phyloP scores from a whole-genome alignment of 192 early-diverging fungal genomes.

The Coemansia sp. region DNA sequence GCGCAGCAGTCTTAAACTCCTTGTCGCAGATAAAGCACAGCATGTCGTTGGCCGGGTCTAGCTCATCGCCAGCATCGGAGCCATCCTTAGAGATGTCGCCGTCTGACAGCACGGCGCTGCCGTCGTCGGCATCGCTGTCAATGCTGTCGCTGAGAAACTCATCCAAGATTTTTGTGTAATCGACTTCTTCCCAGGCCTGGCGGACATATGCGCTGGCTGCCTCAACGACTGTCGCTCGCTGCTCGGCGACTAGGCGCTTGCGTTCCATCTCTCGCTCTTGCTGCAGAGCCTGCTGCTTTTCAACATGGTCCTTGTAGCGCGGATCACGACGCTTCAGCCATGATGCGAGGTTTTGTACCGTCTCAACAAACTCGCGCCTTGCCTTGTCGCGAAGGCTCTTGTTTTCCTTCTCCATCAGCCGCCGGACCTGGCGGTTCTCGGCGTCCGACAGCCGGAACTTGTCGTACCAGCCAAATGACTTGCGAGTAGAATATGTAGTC shows the following conservation, averaged over 20 bases:
- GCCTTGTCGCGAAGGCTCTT: slow-evolving; percentile 74
- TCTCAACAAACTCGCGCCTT: slow-evolving; percentile 70
- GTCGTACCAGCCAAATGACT: slow-evolving; percentile 94
- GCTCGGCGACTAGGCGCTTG: slow-evolving; percentile 59
- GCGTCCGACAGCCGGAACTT: slow-evolving; percentile 76
- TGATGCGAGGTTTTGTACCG: slow-evolving; percentile 67
- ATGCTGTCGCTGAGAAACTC: slow-evolving; percentile 43
- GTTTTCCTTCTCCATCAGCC: slow-evolving; percentile 93
- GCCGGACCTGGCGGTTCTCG: slow-evolving; percentile 73
- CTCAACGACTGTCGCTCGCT: slow-evolving; percentile 54
- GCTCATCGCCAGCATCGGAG: slow-evolving; percentile 26
- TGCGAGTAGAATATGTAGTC: slow-evolving; percentile 73
- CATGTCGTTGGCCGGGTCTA: slow-evolving; percentile 61
- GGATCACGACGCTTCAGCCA: slow-evolving; percentile 90
- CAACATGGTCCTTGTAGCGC: slow-evolving; percentile 68
- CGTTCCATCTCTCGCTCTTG: slow-evolving; percentile 57
- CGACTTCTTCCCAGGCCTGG: slow-evolving; percentile 73
- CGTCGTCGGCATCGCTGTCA: slow-evolving; percentile 1
- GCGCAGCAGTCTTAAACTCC: slow-evolving; percentile 73
- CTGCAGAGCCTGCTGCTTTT: slow-evolving; percentile 55
- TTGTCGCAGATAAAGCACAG: slow-evolving; percentile 89
- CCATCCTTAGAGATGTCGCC: neutral
- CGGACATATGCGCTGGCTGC: slow-evolving; percentile 59
- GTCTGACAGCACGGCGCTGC: slow-evolving; percentile 5
- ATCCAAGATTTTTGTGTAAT: slow-evolving; percentile 41